Base-by-base conservation (phyloP, 1,284 basidiomycete genomes). In the Fomitopsis schrenkii region DNA sequence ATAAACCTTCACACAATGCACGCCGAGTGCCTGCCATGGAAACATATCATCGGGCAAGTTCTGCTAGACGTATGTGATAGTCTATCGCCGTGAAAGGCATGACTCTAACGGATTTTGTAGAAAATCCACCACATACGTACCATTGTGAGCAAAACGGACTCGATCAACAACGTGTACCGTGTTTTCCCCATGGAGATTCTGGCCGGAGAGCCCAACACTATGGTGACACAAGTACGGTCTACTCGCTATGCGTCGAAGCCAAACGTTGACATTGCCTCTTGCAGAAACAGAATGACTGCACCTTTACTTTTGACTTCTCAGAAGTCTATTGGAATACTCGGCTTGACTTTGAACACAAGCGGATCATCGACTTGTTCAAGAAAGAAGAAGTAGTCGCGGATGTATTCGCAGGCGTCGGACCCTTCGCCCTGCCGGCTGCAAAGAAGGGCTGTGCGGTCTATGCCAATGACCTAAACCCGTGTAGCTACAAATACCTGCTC, bases 251-350 rank as follows among this genome's bases (percentile, higher is more conserved):
- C 30, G 22, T 53, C 3, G 50, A 45, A 55, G 63, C 5, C 64
- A 57, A 19, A 10, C 26, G 48, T 38, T 55, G 57, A 62, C 58
- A 62, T 57, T 45, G 55, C 54, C 30, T 22, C 55, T 28, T 12
- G 26, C 55, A 30, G 70, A 96, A 93, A 83, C 82, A 65, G 95
- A 97, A 78, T 85, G 85, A 88, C 66, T 98, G 95, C 75, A 79
- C 77, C 15, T 99, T 98, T 74, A 89, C 84, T 0, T 98, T 99
- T 69, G 96, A 99, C 73, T 99, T 99, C 71, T 88, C 92, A 9
- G 83, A 88, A 68, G 97, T 99, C 2, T 99, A 99, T 76, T 99
- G 96, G 95, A 99, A 99, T 78, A 97, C 95, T 19, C 86, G 97
- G 19, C 76, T 99, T 40, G 92, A 95, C 65, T 88, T 88, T 1